Evolutionary conservation across 345 rosid genomes (phyloP).

Genomic region (Lenwebbia sp.): DNA sequence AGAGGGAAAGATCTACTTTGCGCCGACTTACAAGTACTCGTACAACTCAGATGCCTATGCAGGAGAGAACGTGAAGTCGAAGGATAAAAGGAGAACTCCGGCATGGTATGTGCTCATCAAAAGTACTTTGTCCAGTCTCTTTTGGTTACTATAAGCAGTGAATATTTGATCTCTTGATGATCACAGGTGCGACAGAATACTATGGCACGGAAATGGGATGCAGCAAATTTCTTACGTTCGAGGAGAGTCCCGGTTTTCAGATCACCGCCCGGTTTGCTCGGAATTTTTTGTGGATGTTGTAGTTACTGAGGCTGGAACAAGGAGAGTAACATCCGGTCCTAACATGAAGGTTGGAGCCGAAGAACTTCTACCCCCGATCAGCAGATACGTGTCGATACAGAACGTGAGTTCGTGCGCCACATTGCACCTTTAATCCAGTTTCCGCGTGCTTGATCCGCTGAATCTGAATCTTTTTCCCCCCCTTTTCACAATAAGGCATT

Average conservation of each 20-base stretch:
- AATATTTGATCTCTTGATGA: neutral
- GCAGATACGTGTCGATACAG: neutral
- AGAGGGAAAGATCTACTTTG: conserved; percentile 80
- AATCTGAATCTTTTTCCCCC: neutral
- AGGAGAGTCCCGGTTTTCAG: conserved; percentile 67
- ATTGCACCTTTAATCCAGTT: neutral
- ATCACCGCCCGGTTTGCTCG: conserved; percentile 80
- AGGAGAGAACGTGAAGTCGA: conserved; percentile 51
- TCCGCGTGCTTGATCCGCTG: neutral
- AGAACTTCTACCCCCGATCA: conserved; percentile 23
- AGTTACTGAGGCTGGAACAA: conserved; percentile 23
- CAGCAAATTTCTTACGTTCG: conserved; percentile 46
- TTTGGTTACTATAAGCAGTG: neutral
- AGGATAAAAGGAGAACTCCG: conserved; percentile 85
- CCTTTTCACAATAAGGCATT: neutral
- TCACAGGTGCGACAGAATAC: conserved; percentile 86
- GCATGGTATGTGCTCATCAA: conserved; percentile 53
- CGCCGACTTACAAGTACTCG: conserved; percentile 91
- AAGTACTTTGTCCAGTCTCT: neutral
- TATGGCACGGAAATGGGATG: conserved; percentile 79
- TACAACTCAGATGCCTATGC: conserved; percentile 72
- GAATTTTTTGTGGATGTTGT: conserved; percentile 49
- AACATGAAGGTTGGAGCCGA: conserved; percentile 31
- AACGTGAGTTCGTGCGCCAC: neutral
- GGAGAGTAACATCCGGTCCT: conserved; percentile 6